Conservation (phyloP, 2,329 filamentous ascomycete species). For the Aspergillus felis region DNA sequence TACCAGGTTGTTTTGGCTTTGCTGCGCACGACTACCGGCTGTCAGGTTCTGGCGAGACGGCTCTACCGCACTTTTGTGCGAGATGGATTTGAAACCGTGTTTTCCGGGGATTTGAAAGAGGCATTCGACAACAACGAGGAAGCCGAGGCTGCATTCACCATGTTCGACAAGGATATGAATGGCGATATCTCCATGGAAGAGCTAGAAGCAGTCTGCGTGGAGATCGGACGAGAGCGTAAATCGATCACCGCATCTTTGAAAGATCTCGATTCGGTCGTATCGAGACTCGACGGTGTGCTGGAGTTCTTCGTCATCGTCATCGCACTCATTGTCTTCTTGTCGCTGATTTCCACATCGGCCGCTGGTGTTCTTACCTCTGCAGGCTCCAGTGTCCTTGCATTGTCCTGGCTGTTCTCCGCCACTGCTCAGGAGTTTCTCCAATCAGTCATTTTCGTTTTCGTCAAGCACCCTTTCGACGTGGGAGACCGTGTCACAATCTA, state of each 20-base stretch:
- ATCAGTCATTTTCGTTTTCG: conserved; percentile 90
- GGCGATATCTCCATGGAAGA: conserved; percentile 96
- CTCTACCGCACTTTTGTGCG: conserved; percentile 81
- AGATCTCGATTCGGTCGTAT: conserved; percentile 88
- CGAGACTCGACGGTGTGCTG: conserved; percentile 84
- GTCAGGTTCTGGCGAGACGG: conserved; percentile 80
- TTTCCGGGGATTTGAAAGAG: conserved; percentile 69
- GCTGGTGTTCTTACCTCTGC: conserved; percentile 85
- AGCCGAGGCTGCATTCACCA: conserved; percentile 79
- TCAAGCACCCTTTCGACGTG: conserved; percentile 96
- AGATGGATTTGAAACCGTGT: conserved; percentile 71
- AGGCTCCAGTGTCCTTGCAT: conserved; percentile 78
- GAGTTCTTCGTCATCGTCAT: conserved; percentile 81
- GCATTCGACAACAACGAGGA: conserved; percentile 83
- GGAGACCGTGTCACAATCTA: conserved; percentile 91
- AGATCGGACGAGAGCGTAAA: conserved; percentile 91
- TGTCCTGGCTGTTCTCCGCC: conserved; percentile 88
- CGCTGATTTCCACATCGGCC: conserved; percentile 85
- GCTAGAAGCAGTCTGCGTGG: conserved; percentile 85
- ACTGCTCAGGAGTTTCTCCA: conserved; percentile 94
- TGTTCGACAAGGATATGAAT: conserved; percentile 96
- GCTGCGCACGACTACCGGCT: conserved; percentile 65
- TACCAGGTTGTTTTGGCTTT: conserved; percentile 79
- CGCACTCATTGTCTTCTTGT: conserved; percentile 79
- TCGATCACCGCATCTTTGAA: conserved; percentile 92